Evolutionary conservation across 192 early-diverging fungal species (phyloP), one percentile per base, ranked within the genome.

Genomic region (Linnemannia elongata): DNA sequence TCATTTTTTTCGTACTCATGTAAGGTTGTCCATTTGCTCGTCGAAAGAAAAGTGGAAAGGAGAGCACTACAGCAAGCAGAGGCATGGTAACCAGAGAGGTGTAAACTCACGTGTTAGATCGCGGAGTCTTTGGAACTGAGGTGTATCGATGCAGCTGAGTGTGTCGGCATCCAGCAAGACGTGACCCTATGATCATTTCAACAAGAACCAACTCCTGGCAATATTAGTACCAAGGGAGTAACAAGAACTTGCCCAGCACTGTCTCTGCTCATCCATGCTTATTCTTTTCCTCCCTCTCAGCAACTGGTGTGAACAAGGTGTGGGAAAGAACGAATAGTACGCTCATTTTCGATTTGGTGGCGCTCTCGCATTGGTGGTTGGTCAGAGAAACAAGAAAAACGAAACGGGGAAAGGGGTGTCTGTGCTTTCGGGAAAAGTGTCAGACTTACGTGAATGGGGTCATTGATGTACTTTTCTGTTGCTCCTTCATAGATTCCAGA

Each of bases 41-140:
- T 13, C 15, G n/a, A 15, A 63, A 30, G 30, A 30, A 27, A 66
- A 13, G 60, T n/a, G n/a, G n/a, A 17, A 60, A 18, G 18, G 24
- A 7, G 69, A 20, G 5, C 3, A 5, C 18, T 52, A 17, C 42
- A 69, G 15, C 12, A 5, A 45, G 44, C 10, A 45, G 12, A n/a
- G 49, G 0, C 5, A 20, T 15, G 42, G 60, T 45, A 70, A 72
- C 0, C 5, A 41, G 27, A 72, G 39, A n/a, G n/a, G 45, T 42
- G 73, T 18, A 13, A 0, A 42, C 66, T 73, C 84, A 93, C 88
- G 98, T 85, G 97, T 99, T 27, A 99, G 87, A 78, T 97, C 93
- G n/a, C 98, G 94, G 72, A 99, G 92, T 38, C 98, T 91, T 88
- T 99, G 98, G 82, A 99, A 99, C 90, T 99, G 97, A 12, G 95